A percentile compares a stretch with the other conserved stretches of the same genome.
Evolutionary conservation across 2,329 filamentous ascomycete genomes (phyloP).

Genomic region (Paramyrothecium roridum): DNA sequence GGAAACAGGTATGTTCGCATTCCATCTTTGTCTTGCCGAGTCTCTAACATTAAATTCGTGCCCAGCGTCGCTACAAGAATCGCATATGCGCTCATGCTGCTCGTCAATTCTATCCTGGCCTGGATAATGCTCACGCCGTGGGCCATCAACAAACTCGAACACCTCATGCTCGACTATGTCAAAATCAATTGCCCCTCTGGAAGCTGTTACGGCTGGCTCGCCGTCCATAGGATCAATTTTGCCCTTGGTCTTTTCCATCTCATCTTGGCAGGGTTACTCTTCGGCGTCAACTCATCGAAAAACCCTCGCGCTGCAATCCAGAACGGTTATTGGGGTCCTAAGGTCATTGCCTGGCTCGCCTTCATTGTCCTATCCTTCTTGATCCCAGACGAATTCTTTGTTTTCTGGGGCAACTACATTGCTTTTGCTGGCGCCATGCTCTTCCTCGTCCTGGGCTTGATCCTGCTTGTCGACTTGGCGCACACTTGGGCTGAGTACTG

Average conservation of each 20-base stretch:
- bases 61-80: slow-evolving; percentile 90
- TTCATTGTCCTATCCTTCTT: slow-evolving; percentile 91
- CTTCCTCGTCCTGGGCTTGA: slow-evolving; percentile 87
- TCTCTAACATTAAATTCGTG: slow-evolving; percentile 13
- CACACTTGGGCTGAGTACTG: slow-evolving; percentile 98
- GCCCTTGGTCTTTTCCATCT: slow-evolving; percentile 92
- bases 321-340: slow-evolving; percentile 99
- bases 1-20: slow-evolving; percentile 70
- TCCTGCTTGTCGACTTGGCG: slow-evolving; percentile 89
- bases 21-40: slow-evolving; percentile 3
- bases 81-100: slow-evolving; percentile 89
- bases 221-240: slow-evolving; percentile 97
- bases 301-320: slow-evolving; percentile 85
- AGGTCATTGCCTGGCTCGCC: slow-evolving; percentile 83
- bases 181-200: slow-evolving; percentile 89
- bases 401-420: slow-evolving; percentile 94
- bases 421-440: slow-evolving; percentile 84
- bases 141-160: slow-evolving; percentile 93
- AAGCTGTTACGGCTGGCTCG: slow-evolving; percentile 91
- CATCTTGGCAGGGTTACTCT: slow-evolving; percentile 75
- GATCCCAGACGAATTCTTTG: slow-evolving; percentile 92
- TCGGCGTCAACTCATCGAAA: slow-evolving; percentile 84
- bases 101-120: slow-evolving; percentile 93
- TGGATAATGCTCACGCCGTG: slow-evolving; percentile 99
- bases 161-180: slow-evolving; percentile 92